Conservation (phyloP, 208 protist species). For the Trypanosoma caninum region DNA sequence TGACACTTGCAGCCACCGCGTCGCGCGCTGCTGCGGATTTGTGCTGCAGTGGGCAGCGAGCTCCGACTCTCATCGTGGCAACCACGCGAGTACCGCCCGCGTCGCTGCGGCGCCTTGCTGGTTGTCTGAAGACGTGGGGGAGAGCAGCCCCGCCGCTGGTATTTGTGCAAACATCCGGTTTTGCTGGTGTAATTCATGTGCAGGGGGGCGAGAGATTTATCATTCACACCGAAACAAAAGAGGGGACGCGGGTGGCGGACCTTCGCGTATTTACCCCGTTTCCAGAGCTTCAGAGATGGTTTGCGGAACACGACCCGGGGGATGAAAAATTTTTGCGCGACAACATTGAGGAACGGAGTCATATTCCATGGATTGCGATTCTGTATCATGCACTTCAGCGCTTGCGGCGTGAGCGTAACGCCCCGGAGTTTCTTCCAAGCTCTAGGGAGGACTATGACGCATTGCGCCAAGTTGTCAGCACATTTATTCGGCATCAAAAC, state of each 20-base stretch:
- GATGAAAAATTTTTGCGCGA: slow-evolving; percentile 42
- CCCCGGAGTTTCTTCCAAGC: slow-evolving; percentile 7
- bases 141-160: slow-evolving; percentile 82
- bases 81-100: slow-evolving; percentile 17
- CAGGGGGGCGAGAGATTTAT: slow-evolving; percentile 47
- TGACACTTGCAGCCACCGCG: slow-evolving; percentile 4
- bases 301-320: slow-evolving; percentile 49
- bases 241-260: slow-evolving; percentile 63
- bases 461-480: neutral
- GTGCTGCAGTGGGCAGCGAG: too few species aligned
- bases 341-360: slow-evolving; percentile 46
- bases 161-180: slow-evolving; percentile 72
- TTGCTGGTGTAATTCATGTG: slow-evolving; percentile 89
- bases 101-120: slow-evolving; percentile 7
- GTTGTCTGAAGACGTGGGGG: neutral
- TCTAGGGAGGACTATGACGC: slow-evolving; percentile 12
- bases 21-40: too few species aligned
- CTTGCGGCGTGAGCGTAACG: slow-evolving; percentile 24
- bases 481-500: slow-evolving; percentile 21
- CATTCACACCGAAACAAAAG: slow-evolving; percentile 40
- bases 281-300: slow-evolving; percentile 58
- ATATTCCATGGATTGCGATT: slow-evolving; percentile 90
- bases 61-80: slow-evolving; percentile 12
- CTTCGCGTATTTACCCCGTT: slow-evolving; percentile 91
- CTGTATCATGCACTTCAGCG: slow-evolving; percentile 61